A percentile compares a stretch with the other conserved stretches of the same genome.
Conservation (phyloP, 2,329 filamentous ascomycete species). For the Pseudodiploospora longispora region DNA sequence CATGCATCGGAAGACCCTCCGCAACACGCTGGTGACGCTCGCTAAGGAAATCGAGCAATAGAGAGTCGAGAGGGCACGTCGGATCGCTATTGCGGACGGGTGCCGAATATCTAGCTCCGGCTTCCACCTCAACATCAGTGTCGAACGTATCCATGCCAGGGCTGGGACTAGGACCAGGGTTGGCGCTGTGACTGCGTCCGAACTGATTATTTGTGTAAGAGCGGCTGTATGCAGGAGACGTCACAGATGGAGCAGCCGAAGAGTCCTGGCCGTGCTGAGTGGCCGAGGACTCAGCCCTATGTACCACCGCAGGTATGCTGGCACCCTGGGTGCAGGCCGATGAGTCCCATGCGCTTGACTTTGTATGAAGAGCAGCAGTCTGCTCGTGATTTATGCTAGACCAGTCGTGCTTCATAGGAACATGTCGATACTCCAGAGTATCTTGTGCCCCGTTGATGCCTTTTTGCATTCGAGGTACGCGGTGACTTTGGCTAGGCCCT, state of each 20-base stretch:
- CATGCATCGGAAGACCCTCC: slow-evolving; percentile 54
- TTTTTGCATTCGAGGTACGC: slow-evolving; percentile 43
- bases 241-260: background rate
- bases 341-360: slow-evolving; percentile 4
- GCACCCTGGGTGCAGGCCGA: background rate
- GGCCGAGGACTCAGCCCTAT: background rate
- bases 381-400: slow-evolving; percentile 21
- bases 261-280: slow-evolving; percentile 1
- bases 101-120: slow-evolving; percentile 16
- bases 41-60: slow-evolving; percentile 73
- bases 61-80: slow-evolving; percentile 68
- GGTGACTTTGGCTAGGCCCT: slow-evolving; percentile 42
- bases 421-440: slow-evolving; percentile 32
- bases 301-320: background rate
- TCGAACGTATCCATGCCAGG: slow-evolving; percentile 45
- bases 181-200: slow-evolving; percentile 33
- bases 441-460: slow-evolving; percentile 42
- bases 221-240: background rate
- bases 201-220: background rate
- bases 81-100: slow-evolving; percentile 53
- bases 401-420: slow-evolving; percentile 46
- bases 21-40: slow-evolving; percentile 58
- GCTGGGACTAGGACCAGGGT: slow-evolving; percentile 41
- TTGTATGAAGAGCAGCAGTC: slow-evolving; percentile 11
- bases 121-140: slow-evolving; percentile 2